Conservation (phyloP, 352 stramenopile genomes). For the Stramenopiles sp. region DNA sequence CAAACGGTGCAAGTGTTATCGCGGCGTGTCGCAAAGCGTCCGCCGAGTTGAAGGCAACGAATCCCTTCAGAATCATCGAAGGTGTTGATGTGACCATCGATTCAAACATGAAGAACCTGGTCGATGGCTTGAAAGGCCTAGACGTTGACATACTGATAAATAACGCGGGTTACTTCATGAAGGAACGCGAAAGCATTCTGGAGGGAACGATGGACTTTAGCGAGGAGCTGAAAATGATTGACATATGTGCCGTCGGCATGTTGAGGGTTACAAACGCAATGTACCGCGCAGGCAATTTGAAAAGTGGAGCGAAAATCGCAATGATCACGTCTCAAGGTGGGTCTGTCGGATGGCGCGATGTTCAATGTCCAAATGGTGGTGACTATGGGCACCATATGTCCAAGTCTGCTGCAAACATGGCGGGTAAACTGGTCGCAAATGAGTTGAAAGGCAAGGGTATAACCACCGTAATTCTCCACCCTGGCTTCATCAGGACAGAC, state of each 20-base stretch:
- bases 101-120: conserved; percentile 23
- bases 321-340: conserved; percentile 50
- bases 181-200: conserved; percentile 31
- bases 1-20: conserved; percentile 17
- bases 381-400: conserved; percentile 56
- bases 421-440: conserved; percentile 31
- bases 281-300: conserved; percentile 25
- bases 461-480: conserved; percentile 36
- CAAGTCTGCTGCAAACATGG: conserved; percentile 41
- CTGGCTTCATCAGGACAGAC: conserved; percentile 45
- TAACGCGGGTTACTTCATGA: conserved; percentile 55
- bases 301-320: conserved; percentile 31
- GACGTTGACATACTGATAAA: conserved; percentile 45
- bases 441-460: conserved; percentile 39
- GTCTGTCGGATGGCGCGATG: conserved; percentile 38
- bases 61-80: conserved; percentile 17
- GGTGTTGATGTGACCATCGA: conserved; percentile 40
- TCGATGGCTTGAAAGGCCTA: conserved; percentile 28
- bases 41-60: conserved; percentile 25
- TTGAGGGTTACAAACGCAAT: conserved; percentile 31
- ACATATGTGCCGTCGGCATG: conserved; percentile 42
- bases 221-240: conserved; percentile 47
- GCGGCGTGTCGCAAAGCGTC: conserved; percentile 24
- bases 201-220: conserved; percentile 43
- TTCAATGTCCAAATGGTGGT: conserved; percentile 39